These are phyloP conservation scores for Apiotrichum domesticum DNA, from an alignment of 1,284 basidiomycete species.

Conservation along the genomic window DNA sequence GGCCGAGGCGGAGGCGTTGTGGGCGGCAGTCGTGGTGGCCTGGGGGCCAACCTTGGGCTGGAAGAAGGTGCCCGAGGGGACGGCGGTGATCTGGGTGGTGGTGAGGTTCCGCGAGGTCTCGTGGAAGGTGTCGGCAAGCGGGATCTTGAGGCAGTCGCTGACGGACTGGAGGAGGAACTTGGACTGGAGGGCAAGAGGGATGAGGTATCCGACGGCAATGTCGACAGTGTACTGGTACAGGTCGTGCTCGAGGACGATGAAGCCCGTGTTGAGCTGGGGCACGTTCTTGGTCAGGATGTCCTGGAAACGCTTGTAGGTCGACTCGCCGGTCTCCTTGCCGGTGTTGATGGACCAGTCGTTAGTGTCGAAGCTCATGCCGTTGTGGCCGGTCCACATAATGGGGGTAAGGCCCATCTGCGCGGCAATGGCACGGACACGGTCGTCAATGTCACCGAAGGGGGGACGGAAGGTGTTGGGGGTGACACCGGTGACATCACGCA, in stretches of 20 bases:
- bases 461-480: conserved; percentile 73
- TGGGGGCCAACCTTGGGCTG: no score
- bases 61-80: no score
- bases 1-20: no score
- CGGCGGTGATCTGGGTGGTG: no score
- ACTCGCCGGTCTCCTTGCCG: conserved; percentile 59
- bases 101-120: conserved; percentile 27
- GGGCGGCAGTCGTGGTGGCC: no score
- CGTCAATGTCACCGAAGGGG: conserved; percentile 51
- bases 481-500: conserved; percentile 69
- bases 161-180: conserved; percentile 55
- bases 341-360: conserved; percentile 76
- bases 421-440: conserved; percentile 23
- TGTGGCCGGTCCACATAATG: conserved; percentile 42
- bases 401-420: conserved; percentile 44
- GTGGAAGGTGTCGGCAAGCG: conserved; percentile 43
- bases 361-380: conserved; percentile 61
- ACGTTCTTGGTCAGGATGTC: conserved; percentile 45
- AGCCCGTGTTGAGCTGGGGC: conserved; percentile 53
- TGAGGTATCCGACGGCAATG: conserved; percentile 76
- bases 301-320: conserved; percentile 52
- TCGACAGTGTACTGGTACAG: conserved; percentile 79
- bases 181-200: conserved; percentile 62
- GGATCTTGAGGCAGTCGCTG: conserved; percentile 58
- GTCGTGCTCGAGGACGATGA: conserved; percentile 86